These are phyloP conservation scores for Chara braunii DNA, from an alignment of 139 green algal genomes.

Conservation along the genomic window DNA sequence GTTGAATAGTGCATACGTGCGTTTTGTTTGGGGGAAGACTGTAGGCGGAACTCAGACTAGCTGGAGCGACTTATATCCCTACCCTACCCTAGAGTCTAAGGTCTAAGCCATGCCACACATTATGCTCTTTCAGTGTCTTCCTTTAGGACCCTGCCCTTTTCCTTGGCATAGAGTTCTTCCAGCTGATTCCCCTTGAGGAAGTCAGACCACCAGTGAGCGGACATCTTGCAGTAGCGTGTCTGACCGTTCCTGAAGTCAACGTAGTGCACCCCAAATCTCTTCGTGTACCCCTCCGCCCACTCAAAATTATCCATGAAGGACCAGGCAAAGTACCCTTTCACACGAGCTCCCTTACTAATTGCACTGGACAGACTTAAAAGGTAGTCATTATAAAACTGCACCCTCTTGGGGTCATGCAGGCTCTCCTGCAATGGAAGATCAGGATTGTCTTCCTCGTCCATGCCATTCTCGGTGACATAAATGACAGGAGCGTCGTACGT, in stretches of 20 bases:
- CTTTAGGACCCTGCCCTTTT: too few species aligned
- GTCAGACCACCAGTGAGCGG: conserved; percentile 44
- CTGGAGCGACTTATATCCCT: too few species aligned
- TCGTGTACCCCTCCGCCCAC: conserved; percentile 46
- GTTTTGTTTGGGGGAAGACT: too few species aligned
- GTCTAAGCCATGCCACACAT: too few species aligned
- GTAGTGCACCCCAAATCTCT: conserved; percentile 53
- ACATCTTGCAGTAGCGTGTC: conserved; percentile 45
- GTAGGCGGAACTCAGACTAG: too few species aligned
- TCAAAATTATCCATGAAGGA: conserved; percentile 55
- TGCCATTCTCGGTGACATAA: not conserved
- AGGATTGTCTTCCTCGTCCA: conserved; percentile 1
- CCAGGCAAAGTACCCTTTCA: conserved; percentile 54
- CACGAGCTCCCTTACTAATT: conserved; percentile 37
- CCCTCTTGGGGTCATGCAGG: not conserved
- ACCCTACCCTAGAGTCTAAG: too few species aligned
- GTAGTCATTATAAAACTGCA: conserved; percentile 6
- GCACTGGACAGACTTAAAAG: conserved; percentile 30
- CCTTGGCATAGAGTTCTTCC: too few species aligned
- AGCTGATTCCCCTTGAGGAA: too few species aligned
- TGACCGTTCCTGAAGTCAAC: conserved; percentile 45
- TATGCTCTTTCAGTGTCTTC: too few species aligned
- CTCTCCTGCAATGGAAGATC: conserved; percentile 1
- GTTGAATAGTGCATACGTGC: too few species aligned
- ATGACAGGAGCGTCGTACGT: not conserved